Evolutionary conservation across 140 eudicot genomes (phyloP).

Genomic region (Oenanthe javanica): DNA sequence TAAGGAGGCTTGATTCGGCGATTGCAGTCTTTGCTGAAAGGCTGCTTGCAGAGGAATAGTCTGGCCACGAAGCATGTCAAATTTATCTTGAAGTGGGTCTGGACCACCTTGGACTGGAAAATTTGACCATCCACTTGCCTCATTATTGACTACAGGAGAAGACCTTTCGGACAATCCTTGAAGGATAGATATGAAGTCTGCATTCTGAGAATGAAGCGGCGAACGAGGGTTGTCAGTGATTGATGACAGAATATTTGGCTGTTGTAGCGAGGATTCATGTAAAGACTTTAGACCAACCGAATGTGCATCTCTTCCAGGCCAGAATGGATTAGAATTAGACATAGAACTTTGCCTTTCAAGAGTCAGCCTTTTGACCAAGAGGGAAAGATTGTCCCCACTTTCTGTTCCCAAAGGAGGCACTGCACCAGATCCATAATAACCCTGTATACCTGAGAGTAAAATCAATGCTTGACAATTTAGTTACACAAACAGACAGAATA

Average conservation of each 20-base stretch:
- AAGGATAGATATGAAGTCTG: slow-evolving; percentile 50
- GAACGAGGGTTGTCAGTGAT: slow-evolving; percentile 33
- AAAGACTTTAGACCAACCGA: not conserved
- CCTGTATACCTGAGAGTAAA: slow-evolving; percentile 55
- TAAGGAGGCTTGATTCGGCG: slow-evolving; percentile 42
- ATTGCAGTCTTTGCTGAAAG: slow-evolving; percentile 36
- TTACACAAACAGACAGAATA: not conserved
- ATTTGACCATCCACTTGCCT: slow-evolving; percentile 52
- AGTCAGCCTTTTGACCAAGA: slow-evolving; percentile 36
- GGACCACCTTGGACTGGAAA: slow-evolving; percentile 51
- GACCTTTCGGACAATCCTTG: slow-evolving; percentile 71
- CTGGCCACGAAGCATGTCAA: slow-evolving; percentile 28
- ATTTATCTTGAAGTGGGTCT: slow-evolving; percentile 37
- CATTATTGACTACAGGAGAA: slow-evolving; percentile 32
- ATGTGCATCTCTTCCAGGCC: slow-evolving; percentile 9
- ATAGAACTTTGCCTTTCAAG: slow-evolving; percentile 51
- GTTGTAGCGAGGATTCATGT: slow-evolving; percentile 18
- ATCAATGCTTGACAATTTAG: slow-evolving; percentile 2
- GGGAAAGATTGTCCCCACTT: slow-evolving; percentile 34
- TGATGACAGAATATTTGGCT: slow-evolving; percentile 28
- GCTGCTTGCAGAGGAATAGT: slow-evolving; percentile 45
- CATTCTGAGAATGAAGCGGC: slow-evolving; percentile 39
- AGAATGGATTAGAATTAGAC: slow-evolving; percentile 20
- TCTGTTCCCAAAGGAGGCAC: slow-evolving; percentile 52
- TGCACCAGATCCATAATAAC: slow-evolving; percentile 38